Evolutionary conservation across 1,284 basidiomycete genomes (phyloP), one percentile per base, ranked within the genome.

Genomic region (Salmacisia buchloeana): DNA sequence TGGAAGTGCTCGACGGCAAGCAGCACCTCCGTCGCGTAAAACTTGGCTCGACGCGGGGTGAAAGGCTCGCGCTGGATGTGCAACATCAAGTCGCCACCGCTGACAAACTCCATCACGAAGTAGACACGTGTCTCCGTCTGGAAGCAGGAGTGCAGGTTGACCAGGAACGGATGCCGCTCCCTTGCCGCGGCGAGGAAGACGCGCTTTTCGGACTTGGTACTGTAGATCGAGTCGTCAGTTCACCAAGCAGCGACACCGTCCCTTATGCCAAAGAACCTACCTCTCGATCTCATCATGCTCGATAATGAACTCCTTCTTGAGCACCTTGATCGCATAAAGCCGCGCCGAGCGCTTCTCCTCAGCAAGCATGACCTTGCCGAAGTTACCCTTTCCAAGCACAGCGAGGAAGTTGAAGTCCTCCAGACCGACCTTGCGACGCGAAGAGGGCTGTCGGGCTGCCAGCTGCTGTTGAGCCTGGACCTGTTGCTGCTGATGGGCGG

Each of bases 221-320:
- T 96, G 69, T 29, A 52, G n/a, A n/a, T n/a, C n/a, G n/a, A n/a
- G n/a, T n/a, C n/a, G n/a, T n/a, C n/a, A n/a, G n/a, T 27, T 15
- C 46, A n/a, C 27, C 21, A 27, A 34, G 25, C 25, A 6, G 7
- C 38, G 5, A n/a, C 33, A 38, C 7, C 9, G 35, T 9, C 35
- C 7, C 35, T 9, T 38, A 38, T 7, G 15, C 9, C 7, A 38
- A 38, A 7, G 15, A 38, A 76, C 84, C 62, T 67, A 92, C 93
- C 92, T 96, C 83, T 98, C 96, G 5, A 99, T 93, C 83, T 98
- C 96, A 82, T 99, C 96, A 73, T 99, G 98, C 80, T 99, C 96
- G 73, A 99, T 98, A 81, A 98, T 98, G 78, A 98, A 98, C 82
- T 98, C 96, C 81, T 99, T 99, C 85, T 99, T 99, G 79, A 99